Base-by-base conservation (phyloP, 176 grass and related monocot genomes). In the Carex pumila region DNA sequence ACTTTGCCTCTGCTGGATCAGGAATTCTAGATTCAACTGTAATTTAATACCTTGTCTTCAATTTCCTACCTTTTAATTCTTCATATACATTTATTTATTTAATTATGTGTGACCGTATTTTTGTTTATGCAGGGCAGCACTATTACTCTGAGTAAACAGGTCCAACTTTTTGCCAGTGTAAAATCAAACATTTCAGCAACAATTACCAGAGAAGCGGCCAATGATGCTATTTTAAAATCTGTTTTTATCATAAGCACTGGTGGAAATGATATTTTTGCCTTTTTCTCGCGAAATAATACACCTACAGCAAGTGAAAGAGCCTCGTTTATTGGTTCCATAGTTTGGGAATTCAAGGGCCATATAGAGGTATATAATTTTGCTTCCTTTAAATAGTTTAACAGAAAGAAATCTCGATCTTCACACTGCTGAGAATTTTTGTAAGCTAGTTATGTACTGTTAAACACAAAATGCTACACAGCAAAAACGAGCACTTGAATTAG, bases 1-100 rank as follows among this genome's bases (percentile, higher is more conserved):
- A 88, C 89, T 97, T 94, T 18, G 95, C 95, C 25, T 97, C 95
- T 19, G 95, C 89, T 66, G 92, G 95, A 14, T 94, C 95, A 47
- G 95, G 95, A 12, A 67, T 97, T 61, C 84, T 77, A 0, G 67
- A 86, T 6, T 1, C 4, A 21, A 97, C 90, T 31, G 89, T 94
- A 90, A 89, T 36, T 25, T 25, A 8, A 29, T 8, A 25, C 61
- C 5, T 22, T 34, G 18, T 63, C 14, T 79, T 54, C 3, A 5
- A 49, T 49, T 67, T 30, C 52, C 6, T 1, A 13, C 53, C 30
- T 64, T 83, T 6, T n/a, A 18, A 18, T 55, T 55, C 1, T 4
- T 19, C 11, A 1, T 52, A 30, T 17, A 13, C 8, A 47, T 18
- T 83, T 30, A 17, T 8, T 52, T n/a, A 49, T 6, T 83, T 30